Evolutionary conservation across 2,329 filamentous ascomycete genomes (phyloP).

Genomic region (Metarhizium album): DNA sequence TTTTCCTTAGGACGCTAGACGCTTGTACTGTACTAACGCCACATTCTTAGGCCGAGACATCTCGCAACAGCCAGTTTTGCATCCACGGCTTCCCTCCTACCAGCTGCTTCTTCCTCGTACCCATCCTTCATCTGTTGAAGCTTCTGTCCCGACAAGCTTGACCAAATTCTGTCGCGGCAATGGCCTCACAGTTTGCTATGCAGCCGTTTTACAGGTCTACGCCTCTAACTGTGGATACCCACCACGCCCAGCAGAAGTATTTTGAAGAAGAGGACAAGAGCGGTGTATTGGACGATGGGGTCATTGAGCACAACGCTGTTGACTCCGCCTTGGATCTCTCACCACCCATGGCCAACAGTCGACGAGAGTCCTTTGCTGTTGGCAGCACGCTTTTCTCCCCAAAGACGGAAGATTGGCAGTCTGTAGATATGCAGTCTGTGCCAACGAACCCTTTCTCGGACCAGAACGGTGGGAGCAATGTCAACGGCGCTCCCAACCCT

Average conservation of each 20-base stretch:
- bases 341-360: constrained; percentile 50
- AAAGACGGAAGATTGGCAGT: constrained; percentile 53
- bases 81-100: background rate
- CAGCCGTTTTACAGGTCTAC: constrained; percentile 39
- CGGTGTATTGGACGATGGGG: constrained; percentile 46
- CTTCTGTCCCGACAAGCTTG: background rate
- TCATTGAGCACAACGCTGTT: constrained; percentile 47
- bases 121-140: background rate
- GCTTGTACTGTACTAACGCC: background rate
- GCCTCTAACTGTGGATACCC: constrained; percentile 42
- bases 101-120: background rate
- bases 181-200: constrained; percentile 41
- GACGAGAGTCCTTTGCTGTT: constrained; percentile 52
- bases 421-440: constrained; percentile 53
- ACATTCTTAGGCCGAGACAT: background rate
- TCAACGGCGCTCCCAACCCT: constrained; percentile 44
- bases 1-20: background rate
- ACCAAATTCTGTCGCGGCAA: constrained; percentile 18
- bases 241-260: constrained; percentile 37
- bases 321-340: constrained; percentile 55
- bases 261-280: constrained; percentile 51
- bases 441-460: constrained; percentile 53
- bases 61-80: background rate
- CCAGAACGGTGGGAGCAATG: constrained; percentile 36
- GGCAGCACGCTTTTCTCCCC: constrained; percentile 49